Evolutionary conservation across 257 asterid species (phyloP), one percentile per base, ranked within the genome.

Genomic region (Solanum neorickii): DNA sequence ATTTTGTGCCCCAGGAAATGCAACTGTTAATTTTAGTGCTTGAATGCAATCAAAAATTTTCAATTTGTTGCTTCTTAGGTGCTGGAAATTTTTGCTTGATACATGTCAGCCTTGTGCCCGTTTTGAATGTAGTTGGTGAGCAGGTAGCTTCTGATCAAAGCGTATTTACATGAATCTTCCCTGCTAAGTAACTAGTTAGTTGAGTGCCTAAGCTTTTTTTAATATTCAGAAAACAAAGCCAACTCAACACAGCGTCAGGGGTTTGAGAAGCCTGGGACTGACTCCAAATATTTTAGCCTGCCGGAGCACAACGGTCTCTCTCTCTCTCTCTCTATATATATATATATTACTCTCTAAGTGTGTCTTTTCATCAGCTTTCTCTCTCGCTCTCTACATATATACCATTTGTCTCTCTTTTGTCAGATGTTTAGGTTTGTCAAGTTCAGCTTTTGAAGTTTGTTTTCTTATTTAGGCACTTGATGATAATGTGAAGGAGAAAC

Each of bases 51-150:
- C 1, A 39, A 44, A 25, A 3, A 31, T 3, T 46, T 83, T 44
- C 73, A 27, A 76, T 68, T 87, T 52, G 56, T 86, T 31, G 20
- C 69, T 65, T 92, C 82, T 87, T 88, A 94, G 98, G 98, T 85
- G 93, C 89, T 87, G 98, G 95, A 41, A 94, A 94, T 89, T 93
- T 94, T 88, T 94, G 98, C 91, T 91, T 94, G 91, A 91, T 93
- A 88, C 98, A 94, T 90, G 98, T 94, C 88, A 94, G 98, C 91
- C 94, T 94, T 89, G 98, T 94, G 87, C 98, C 98, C n/a, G 96
- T 94, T 85, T 89, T 94, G 37, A 86, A 86, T 87, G 98, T 92
- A 18, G 96, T 94, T 83, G 98, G 98, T 83, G 98, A 94, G 94
- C 98, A 93, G 94, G 98, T 94, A 89, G 41, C 84, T 25, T 27